Evolutionary conservation across 768 basidiomycete genomes (phyloP), one percentile per base, ranked within the genome.

Genomic region (Boletus vermiculosoides): DNA sequence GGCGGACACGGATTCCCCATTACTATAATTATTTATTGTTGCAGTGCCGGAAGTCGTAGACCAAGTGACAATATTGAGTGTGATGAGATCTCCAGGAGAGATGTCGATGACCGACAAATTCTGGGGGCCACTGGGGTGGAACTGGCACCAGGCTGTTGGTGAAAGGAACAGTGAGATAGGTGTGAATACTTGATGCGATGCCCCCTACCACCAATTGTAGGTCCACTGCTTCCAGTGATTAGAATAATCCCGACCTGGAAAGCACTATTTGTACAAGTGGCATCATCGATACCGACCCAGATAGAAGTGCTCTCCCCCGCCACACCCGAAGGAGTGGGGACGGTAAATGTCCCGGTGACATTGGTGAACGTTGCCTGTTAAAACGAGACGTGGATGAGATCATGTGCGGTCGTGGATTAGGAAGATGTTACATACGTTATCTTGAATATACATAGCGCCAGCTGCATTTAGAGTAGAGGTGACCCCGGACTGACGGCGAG

Each of bases 221-320:
- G 30, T 30, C 30, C 31, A 28, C 20, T 30, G 9, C 4, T 23
- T 11, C 18, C 7, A 22, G 57, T 18, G 8, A 23, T 34, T 9
- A 46, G 25, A 5, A 2, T 20, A n/a, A 57, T 7, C 5, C 58
- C 55, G 22, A 45, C 51, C 33, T 58, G 58, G 15, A 60, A 34
- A 30, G 55, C 45, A 39, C 4, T 9, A 30, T 9, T n/a, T 12
- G 1, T 0, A 4, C 58, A 55, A 4, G 23, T 25, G 23, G 31
- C 11, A 31, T 12, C 58, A n/a, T 60, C 60, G 13, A 61, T 55
- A 5, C 58, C 57, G 34, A 61, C 53, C 58, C 58, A 60, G 23
- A 45, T 41, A 15, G 44, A 11, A 11, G 50, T 59, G 25, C 25
- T 2, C 15, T 20, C 8, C 5, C 36, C 54, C 0, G 1, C 28